Evolutionary conservation across 176 grass and related monocot genomes (phyloP).

Genomic region (Triticum monococcum): DNA sequence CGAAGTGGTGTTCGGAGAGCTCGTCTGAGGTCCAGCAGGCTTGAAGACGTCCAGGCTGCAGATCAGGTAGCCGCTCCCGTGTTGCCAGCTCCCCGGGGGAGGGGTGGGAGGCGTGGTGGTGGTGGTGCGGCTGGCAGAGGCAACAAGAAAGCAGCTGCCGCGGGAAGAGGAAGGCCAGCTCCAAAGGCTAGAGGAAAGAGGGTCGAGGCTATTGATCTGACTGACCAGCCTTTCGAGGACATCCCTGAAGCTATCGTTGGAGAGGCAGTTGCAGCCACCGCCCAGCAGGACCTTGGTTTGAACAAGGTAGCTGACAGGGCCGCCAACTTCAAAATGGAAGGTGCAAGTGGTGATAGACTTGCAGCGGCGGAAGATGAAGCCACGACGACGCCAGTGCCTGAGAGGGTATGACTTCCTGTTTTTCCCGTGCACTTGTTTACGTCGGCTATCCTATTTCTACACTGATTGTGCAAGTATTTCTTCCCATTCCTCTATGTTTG

Average conservation of each 20-base stretch:
- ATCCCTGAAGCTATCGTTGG: slow-evolving; percentile 24
- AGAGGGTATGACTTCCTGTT: slow-evolving; percentile 47
- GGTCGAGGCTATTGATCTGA: slow-evolving; percentile 31
- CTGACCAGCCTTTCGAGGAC: slow-evolving; percentile 37
- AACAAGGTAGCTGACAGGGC: slow-evolving; percentile 8
- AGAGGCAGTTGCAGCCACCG: slow-evolving; percentile 23
- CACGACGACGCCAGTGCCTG: slow-evolving; percentile 55
- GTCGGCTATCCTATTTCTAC: slow-evolving; percentile 2
- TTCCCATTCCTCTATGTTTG: not conserved
- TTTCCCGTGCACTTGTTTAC: not conserved
- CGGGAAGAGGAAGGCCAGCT: slow-evolving; percentile 22
- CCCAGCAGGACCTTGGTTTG: slow-evolving; percentile 39
- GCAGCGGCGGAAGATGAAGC: slow-evolving; percentile 60
- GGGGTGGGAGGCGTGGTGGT: slow-evolving; percentile 27
- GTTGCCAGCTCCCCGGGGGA: slow-evolving; percentile 36
- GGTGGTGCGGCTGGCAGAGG: slow-evolving; percentile 39
- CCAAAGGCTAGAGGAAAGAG: slow-evolving; percentile 35
- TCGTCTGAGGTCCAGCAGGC: slow-evolving; percentile 55
- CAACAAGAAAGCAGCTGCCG: slow-evolving; percentile 33
- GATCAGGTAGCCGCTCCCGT: slow-evolving; percentile 34
- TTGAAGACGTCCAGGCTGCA: slow-evolving; percentile 34
- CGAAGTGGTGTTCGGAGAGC: slow-evolving; percentile 58
- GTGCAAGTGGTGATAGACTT: slow-evolving; percentile 58
- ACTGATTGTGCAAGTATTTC: not conserved
- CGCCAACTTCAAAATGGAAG: slow-evolving; percentile 52